A percentile compares a stretch with the other conserved stretches of the same genome.
phyloP scores from a whole-genome alignment of 164 flowering plant genomes.

The Dillenia turbinata region DNA sequence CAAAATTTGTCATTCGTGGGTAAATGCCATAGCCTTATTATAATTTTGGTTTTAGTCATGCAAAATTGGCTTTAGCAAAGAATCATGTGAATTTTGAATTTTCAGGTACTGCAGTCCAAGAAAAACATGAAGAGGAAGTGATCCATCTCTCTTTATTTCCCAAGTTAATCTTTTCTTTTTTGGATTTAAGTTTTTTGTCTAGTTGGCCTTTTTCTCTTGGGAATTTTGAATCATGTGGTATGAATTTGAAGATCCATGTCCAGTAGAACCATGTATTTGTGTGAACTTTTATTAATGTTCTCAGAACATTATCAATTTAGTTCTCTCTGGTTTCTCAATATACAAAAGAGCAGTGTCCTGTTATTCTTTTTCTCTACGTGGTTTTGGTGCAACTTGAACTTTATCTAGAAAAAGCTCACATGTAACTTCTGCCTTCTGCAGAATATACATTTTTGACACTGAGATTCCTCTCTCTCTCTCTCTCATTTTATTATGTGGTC shows the following conservation, averaged over 20 bases:
- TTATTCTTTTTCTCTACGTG: conserved; percentile 6
- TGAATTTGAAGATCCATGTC: conserved; percentile 20
- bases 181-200: neutral
- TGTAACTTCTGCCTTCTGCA: conserved; percentile 11
- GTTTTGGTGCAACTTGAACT: conserved; percentile 2
- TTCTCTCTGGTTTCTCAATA: conserved; percentile 17
- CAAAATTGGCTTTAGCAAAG: neutral
- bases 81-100: neutral
- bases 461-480: neutral
- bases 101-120: conserved; percentile 31
- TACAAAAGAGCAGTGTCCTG: conserved; percentile 17
- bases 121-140: conserved; percentile 18
- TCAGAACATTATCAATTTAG: no score
- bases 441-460: conserved; percentile 5
- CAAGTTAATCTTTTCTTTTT: neutral
- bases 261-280: conserved; percentile 25
- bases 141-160: conserved; percentile 11
- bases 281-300: conserved; percentile 9
- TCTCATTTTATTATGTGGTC: conserved; percentile 19
- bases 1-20: conserved; percentile 23
- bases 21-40: conserved; percentile 5
- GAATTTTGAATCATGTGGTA: conserved; percentile 9
- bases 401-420: conserved; percentile 19
- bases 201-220: conserved; percentile 4
- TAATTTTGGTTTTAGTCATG: neutral